Percentiles rank a stretch among this genome's conserved stretches.
Conservation (phyloP, 2,329 filamentous ascomycete genomes). For the Cladobotryum protrusum region DNA sequence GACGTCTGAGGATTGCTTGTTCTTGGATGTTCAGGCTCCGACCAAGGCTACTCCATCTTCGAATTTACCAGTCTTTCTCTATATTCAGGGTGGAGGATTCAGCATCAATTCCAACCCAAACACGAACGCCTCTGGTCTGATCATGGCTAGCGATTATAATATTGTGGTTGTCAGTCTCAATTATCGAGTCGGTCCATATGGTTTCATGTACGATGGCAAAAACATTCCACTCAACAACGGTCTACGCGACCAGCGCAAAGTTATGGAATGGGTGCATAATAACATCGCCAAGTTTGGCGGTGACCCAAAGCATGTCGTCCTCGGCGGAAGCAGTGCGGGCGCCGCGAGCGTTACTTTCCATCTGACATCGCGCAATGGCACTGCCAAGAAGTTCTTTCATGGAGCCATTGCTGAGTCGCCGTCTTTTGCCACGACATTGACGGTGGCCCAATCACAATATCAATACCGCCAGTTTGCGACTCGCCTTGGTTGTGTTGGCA, state of each 20-base stretch:
- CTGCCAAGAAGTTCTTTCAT: slow-evolving; percentile 43
- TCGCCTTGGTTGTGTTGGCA: slow-evolving; percentile 34
- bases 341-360: slow-evolving; percentile 60
- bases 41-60: slow-evolving; percentile 41
- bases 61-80: slow-evolving; percentile 57
- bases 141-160: slow-evolving; percentile 48
- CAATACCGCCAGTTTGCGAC: slow-evolving; percentile 45
- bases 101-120: slow-evolving; percentile 43
- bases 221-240: slow-evolving; percentile 59
- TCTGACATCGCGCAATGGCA: slow-evolving; percentile 49
- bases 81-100: slow-evolving; percentile 57
- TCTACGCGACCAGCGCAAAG: slow-evolving; percentile 63
- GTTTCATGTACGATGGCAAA: slow-evolving; percentile 60
- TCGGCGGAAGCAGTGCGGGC: slow-evolving; percentile 65
- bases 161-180: slow-evolving; percentile 69
- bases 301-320: slow-evolving; percentile 58
- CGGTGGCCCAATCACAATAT: slow-evolving; percentile 41
- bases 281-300: slow-evolving; percentile 64
- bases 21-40: slow-evolving; percentile 59
- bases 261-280: slow-evolving; percentile 62
- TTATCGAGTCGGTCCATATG: slow-evolving; percentile 69
- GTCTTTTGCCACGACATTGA: slow-evolving; percentile 44
- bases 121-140: slow-evolving; percentile 55
- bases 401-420: slow-evolving; percentile 45
- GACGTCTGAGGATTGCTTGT: slow-evolving; percentile 61